phyloP scores from a whole-genome alignment of 176 grass and related monocot species.

The Miscanthus lutarioriparius region DNA sequence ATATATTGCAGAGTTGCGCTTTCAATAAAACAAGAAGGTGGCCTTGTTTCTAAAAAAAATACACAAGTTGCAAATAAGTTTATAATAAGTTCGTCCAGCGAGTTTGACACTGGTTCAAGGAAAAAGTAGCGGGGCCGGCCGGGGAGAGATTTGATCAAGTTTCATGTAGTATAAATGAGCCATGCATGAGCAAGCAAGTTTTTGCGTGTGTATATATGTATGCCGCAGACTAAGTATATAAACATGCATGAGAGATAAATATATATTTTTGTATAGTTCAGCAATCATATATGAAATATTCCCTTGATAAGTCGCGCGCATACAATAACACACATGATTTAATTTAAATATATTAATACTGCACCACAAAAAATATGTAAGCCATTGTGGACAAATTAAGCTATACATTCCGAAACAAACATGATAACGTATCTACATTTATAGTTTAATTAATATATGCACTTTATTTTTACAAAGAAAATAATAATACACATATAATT shows the following conservation, averaged over 20 bases:
- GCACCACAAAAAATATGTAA: not conserved
- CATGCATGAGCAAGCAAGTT: not conserved
- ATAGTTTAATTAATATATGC: not conserved
- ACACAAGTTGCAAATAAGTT: not conserved
- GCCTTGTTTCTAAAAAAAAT: not conserved
- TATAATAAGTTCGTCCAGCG: not conserved
- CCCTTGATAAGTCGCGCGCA: not conserved
- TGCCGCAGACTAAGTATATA: not conserved
- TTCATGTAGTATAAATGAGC: not conserved
- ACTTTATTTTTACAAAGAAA: not conserved
- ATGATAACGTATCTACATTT: not conserved
- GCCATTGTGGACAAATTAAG: not conserved
- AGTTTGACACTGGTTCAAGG: not conserved
- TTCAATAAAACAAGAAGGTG: not conserved
- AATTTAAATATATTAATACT: not conserved
- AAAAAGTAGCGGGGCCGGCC: not conserved
- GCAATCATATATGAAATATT: not conserved
- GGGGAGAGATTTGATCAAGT: no score
- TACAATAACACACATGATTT: not conserved
- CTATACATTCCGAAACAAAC: not conserved
- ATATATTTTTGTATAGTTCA: not conserved
- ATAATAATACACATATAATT: not conserved
- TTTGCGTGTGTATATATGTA: not conserved
- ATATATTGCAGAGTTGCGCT: not conserved
- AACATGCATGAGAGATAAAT: not conserved